Evolutionary conservation across 768 basidiomycete genomes (phyloP).

Genomic region (Podaxis sp.): DNA sequence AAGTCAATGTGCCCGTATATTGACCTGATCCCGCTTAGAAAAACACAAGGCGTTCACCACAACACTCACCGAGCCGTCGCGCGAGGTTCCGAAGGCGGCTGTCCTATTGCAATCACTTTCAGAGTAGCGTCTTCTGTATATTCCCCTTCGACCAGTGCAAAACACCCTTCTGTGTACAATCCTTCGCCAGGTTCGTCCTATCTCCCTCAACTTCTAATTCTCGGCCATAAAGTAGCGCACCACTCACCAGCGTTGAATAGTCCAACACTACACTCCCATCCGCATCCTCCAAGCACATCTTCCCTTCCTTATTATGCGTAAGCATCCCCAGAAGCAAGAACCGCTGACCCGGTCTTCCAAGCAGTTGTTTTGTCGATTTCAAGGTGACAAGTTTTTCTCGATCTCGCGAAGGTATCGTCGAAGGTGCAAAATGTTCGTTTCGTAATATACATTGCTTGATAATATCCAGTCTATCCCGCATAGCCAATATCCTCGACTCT

Average conservation of each 20-base stretch:
- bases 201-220: not conserved
- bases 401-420: conserved; percentile 87
- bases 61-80: conserved; percentile 70
- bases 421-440: conserved; percentile 98
- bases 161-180: conserved; percentile 93
- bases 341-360: conserved; percentile 85
- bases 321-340: conserved; percentile 96
- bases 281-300: conserved; percentile 87
- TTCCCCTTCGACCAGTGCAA: conserved; percentile 93
- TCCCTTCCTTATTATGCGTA: conserved; percentile 84
- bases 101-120: conserved; percentile 90
- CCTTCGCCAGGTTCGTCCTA: conserved; percentile 92
- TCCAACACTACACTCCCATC: conserved; percentile 91
- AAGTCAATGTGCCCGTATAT: conserved; percentile 98
- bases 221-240: not conserved
- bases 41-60: not conserved
- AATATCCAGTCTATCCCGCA: conserved; percentile 84
- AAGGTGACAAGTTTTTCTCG: conserved; percentile 87
- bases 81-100: conserved; percentile 93
- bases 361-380: conserved; percentile 92
- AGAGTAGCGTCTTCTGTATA: conserved; percentile 91
- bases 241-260: conserved; percentile 76
- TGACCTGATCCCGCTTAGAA: conserved; percentile 47
- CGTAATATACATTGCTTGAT: conserved; percentile 91
- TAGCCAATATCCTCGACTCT: conserved; percentile 73